These are phyloP conservation scores for Candida ovalis DNA, from an alignment of 805 yeast genomes.

Conservation along the genomic window DNA sequence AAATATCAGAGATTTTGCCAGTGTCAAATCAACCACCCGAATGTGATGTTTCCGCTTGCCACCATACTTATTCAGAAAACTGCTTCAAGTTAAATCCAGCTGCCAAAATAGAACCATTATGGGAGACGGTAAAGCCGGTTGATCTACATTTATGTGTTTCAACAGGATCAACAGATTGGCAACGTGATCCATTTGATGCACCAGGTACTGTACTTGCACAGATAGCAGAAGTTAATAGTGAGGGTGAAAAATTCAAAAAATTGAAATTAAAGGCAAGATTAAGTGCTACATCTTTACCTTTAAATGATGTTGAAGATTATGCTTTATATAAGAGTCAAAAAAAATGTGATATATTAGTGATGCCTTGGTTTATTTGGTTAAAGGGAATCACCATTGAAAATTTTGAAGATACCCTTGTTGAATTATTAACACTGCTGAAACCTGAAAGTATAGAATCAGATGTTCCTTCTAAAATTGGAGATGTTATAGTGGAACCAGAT, in stretches of 20 bases:
- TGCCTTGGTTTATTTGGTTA: constrained; percentile 76
- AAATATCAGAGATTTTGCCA: constrained; percentile 36
- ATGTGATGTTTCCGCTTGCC: constrained; percentile 49
- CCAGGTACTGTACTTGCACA: constrained; percentile 28
- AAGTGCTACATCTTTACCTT: constrained; percentile 20
- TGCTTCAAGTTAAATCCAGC: constrained; percentile 36
- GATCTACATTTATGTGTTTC: constrained; percentile 75
- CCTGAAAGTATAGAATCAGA: constrained; percentile 19
- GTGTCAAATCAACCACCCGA: constrained; percentile 48
- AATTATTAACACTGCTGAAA: constrained; percentile 38
- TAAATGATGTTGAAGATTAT: constrained; percentile 31
- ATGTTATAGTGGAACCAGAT: constrained; percentile 31
- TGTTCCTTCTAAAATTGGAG: background rate
- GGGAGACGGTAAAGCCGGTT: constrained; percentile 68
- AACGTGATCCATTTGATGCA: constrained; percentile 56
- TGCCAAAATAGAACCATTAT: constrained; percentile 39
- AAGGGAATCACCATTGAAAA: constrained; percentile 42
- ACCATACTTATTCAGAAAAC: constrained; percentile 21
- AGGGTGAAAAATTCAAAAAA: constrained; percentile 19
- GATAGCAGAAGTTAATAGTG: constrained; percentile 15
- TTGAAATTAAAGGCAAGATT: constrained; percentile 14
- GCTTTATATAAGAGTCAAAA: constrained; percentile 39
- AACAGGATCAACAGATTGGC: constrained; percentile 86
- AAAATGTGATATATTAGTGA: constrained; percentile 56
- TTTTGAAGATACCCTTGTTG: constrained; percentile 41